Percentiles rank a stretch among this genome's conserved stretches.
Evolutionary conservation across 805 yeast genomes (phyloP).

Genomic region (Suhomyces sp.): DNA sequence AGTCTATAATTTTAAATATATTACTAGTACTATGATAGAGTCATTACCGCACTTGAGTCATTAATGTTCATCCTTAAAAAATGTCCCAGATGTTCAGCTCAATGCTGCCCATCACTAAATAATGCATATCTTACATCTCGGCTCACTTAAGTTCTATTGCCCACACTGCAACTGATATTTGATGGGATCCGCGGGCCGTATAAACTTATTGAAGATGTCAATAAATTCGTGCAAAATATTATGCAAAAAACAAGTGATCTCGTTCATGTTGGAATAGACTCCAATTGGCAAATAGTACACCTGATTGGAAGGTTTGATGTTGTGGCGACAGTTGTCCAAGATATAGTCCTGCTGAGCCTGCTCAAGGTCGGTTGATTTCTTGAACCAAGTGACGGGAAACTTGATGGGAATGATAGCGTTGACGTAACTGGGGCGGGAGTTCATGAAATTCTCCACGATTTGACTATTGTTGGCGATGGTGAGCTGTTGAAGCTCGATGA

Average conservation of each 20-base stretch:
- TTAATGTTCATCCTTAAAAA: neutral
- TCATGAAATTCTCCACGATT: conserved; percentile 22
- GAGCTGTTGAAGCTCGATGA: conserved; percentile 26
- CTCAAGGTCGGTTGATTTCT: conserved; percentile 14
- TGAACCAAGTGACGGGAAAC: conserved; percentile 32
- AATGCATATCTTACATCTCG: neutral
- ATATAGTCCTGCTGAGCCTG: conserved; percentile 7
- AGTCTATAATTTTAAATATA: neutral
- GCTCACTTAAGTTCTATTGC: neutral
- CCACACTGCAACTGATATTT: conserved; percentile 9
- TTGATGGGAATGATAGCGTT: conserved; percentile 24
- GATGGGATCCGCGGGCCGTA: conserved; percentile 10
- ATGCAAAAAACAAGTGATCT: conserved; percentile 29
- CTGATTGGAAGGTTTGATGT: conserved; percentile 22
- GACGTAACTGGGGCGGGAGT: conserved; percentile 25
- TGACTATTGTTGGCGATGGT: conserved; percentile 22
- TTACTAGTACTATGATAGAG: neutral
- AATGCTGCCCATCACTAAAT: neutral
- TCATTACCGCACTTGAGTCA: neutral
- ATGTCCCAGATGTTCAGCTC: no score
- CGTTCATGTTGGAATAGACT: conserved; percentile 30
- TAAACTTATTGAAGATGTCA: conserved; percentile 18
- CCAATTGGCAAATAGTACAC: conserved; percentile 38
- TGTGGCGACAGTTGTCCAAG: conserved; percentile 8
- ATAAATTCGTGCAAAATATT: conserved; percentile 31